A percentile compares a stretch with the other conserved stretches of the same genome.
These are phyloP conservation scores for Graphiopsis chlorocephala DNA, from an alignment of 2,329 filamentous ascomycete genomes.

Conservation along the genomic window DNA sequence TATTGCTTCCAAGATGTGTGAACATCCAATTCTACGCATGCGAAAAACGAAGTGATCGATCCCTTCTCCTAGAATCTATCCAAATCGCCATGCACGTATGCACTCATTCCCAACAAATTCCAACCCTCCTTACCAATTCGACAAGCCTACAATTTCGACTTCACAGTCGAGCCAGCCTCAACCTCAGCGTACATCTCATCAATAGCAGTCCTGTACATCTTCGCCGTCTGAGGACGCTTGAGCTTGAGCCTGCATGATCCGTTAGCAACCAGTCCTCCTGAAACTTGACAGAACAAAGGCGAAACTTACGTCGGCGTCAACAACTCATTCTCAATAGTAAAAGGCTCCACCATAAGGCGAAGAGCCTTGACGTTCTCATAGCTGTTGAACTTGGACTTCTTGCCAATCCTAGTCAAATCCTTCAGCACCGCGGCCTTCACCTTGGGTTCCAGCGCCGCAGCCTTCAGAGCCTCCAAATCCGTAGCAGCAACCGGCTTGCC, in stretches of 20 bases:
- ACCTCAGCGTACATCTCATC: conserved; percentile 62
- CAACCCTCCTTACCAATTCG: background rate
- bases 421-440: conserved; percentile 73
- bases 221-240: conserved; percentile 66
- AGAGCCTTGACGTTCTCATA: conserved; percentile 80
- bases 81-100: background rate
- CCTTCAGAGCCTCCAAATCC: conserved; percentile 66
- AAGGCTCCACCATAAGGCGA: conserved; percentile 79
- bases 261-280: conserved; percentile 20
- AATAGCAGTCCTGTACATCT: conserved; percentile 57
- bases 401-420: conserved; percentile 74
- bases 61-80: background rate
- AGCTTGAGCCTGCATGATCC: conserved; percentile 59
- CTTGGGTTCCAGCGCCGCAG: conserved; percentile 65
- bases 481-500: conserved; percentile 59
- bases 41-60: background rate
- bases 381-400: conserved; percentile 83
- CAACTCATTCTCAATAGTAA: conserved; percentile 88
- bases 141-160: conserved; percentile 46
- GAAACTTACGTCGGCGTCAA: conserved; percentile 77
- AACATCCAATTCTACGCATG: background rate
- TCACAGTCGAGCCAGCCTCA: conserved; percentile 42
- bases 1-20: background rate
- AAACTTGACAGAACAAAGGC: background rate
- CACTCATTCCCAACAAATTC: background rate